These are phyloP conservation scores for Diaporthe sp. DNA, from an alignment of 2,329 filamentous ascomycete genomes.

Conservation along the genomic window DNA sequence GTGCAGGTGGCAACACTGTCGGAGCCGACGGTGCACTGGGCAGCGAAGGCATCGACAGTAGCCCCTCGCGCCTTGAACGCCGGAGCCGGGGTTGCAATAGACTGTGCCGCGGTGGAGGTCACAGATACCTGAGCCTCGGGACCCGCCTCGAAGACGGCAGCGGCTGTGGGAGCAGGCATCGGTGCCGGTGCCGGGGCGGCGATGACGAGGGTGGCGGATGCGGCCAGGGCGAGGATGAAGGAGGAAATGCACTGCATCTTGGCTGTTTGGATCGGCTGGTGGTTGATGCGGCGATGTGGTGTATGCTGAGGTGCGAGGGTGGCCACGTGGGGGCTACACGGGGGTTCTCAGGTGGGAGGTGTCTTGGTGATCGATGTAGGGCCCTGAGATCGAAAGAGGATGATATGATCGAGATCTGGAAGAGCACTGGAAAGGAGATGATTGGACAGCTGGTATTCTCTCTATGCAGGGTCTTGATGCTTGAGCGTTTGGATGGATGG, in stretches of 20 bases:
- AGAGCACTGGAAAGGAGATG: background rate
- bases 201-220: background rate
- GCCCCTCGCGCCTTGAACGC: background rate
- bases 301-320: background rate
- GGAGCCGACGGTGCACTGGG: constrained; percentile 3
- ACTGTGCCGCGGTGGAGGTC: background rate
- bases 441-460: background rate
- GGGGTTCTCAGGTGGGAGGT: background rate
- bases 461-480: constrained; percentile 6
- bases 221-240: background rate
- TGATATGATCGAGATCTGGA: background rate
- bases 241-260: constrained; percentile 21
- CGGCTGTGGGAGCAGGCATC: background rate
- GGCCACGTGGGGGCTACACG: background rate
- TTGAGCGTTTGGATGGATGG: background rate
- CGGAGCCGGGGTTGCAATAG: background rate
- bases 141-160: background rate
- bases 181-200: background rate
- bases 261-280: background rate
- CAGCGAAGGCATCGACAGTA: background rate
- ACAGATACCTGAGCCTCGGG: background rate
- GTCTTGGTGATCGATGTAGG: background rate
- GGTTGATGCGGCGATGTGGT: background rate
- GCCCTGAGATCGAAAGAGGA: background rate
- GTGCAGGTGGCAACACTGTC: constrained; percentile 23